Evolutionary conservation across 306 rosid genomes (phyloP).

Genomic region (Castanopsis chinensis): DNA sequence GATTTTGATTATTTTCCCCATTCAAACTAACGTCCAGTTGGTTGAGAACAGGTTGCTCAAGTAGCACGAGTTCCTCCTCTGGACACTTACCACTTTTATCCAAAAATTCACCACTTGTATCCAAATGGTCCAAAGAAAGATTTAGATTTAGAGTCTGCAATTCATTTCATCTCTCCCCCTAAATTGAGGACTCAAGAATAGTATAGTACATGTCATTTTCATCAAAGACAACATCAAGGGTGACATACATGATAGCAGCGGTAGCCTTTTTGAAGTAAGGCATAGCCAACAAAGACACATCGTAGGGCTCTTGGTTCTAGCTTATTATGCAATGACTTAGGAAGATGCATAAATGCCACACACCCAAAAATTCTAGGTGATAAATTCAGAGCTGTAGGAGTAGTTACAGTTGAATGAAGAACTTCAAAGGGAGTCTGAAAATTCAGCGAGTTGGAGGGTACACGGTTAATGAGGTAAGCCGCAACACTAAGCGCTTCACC

Average conservation of each 20-base stretch:
- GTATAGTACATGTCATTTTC: too few relatives aligned
- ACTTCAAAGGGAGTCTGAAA: background rate
- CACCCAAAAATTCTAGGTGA: background rate
- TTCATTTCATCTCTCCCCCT: too few relatives aligned
- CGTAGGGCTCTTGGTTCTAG: background rate
- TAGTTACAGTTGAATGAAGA: background rate
- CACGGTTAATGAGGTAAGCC: background rate
- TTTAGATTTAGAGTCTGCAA: too few relatives aligned
- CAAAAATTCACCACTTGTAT: too few relatives aligned
- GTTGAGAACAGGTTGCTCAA: too few relatives aligned
- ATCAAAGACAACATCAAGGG: background rate
- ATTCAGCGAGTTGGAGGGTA: background rate
- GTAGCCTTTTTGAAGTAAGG: background rate
- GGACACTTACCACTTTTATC: too few relatives aligned
- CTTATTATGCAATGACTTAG: background rate
- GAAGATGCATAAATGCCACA: background rate
- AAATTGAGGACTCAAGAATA: too few relatives aligned
- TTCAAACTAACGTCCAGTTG: too few relatives aligned
- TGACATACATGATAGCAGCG: background rate
- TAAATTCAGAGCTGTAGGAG: background rate
- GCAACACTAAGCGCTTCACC: background rate
- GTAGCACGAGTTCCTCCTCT: too few relatives aligned
- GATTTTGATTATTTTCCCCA: background rate
- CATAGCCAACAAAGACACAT: conserved; percentile 4
- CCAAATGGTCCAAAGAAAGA: too few relatives aligned